Evolutionary conservation across 768 basidiomycete genomes (phyloP).

Genomic region (Amanita inopinata): DNA sequence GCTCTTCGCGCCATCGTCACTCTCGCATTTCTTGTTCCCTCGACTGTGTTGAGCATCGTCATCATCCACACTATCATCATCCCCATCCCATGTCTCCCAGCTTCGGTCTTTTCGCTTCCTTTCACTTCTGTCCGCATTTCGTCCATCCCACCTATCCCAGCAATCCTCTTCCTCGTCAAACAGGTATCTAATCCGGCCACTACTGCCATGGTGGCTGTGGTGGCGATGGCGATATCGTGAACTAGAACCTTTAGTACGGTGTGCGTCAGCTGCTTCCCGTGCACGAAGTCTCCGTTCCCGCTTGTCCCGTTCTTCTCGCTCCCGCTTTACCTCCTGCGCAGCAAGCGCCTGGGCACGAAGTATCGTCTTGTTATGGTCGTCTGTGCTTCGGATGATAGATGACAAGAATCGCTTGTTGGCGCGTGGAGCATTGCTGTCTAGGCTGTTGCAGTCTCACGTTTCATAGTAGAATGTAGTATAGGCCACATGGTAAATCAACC

Average conservation of each 20-base stretch:
- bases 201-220: constrained; percentile 13
- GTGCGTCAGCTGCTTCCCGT: constrained; percentile 63
- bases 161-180: constrained; percentile 22
- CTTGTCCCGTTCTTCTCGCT: constrained; percentile 56
- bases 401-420: constrained; percentile 77
- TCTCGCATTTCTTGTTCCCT: constrained; percentile 1
- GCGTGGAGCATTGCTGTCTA: constrained; percentile 65
- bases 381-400: constrained; percentile 86
- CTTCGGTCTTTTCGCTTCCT: constrained; percentile 27
- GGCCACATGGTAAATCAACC: too few relatives aligned
- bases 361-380: constrained; percentile 90
- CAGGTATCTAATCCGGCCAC: not conserved
- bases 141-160: constrained; percentile 48
- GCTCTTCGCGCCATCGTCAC: constrained; percentile 21
- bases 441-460: constrained; percentile 12
- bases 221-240: not conserved
- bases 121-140: constrained; percentile 34
- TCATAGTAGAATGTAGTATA: too few relatives aligned
- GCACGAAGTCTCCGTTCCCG: constrained; percentile 56
- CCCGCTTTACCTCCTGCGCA: constrained; percentile 62
- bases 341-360: constrained; percentile 63
- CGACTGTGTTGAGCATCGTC: constrained; percentile 21
- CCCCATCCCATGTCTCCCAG: constrained; percentile 42
- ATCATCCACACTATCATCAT: constrained; percentile 20
- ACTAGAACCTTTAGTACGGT: not conserved